Evolutionary conservation across 768 basidiomycete species (phyloP), one percentile per base, ranked within the genome.

Genomic region (Hirschioporus abietinus): DNA sequence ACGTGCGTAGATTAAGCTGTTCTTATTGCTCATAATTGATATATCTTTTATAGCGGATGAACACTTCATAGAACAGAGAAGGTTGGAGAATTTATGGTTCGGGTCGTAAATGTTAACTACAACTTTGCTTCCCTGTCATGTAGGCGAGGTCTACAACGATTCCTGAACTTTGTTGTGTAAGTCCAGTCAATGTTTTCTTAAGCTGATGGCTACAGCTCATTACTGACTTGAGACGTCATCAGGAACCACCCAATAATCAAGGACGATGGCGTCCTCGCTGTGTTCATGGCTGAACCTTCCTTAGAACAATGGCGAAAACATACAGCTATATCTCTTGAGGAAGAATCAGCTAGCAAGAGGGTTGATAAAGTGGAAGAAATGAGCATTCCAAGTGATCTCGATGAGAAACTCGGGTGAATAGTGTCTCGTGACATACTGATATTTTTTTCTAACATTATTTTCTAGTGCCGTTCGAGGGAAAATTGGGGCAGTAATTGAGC

Each of bases 201-300:
- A 1, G 63, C 35, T 67, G 30, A 8, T 67, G n/a, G 66, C 59
- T 17, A 62, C 57, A n/a, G 30, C 62, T 59, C 42, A n/a, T 30
- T 34, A 27, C 63, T 64, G 30, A 64, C 8, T 27, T 1, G 12
- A 23, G 6, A 2, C 20, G 12, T 52, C 12, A 10, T 36, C 65
- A 90, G 92, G 66, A 97, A 97, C 70, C 97, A 99, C 71, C 97
- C 96, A 0, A 83, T 96, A 30, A 83, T 99, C 68, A 91, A 89
- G 74, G 91, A 94, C 17, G 95, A 98, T 68, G 93, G 90, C 9
- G 79, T 96, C 8, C 79, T 98, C 17, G 81, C 86, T 8, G 87
- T 87, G 0, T 98, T 98, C 78, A 78, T 98, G 15, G 86, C 88
- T 3, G 93, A 95, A 72, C 82, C 87, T 1, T 90, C 92, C 23